These are phyloP conservation scores for Fusarium sarcochroum DNA, from an alignment of 2,329 filamentous ascomycete species.

Conservation along the genomic window DNA sequence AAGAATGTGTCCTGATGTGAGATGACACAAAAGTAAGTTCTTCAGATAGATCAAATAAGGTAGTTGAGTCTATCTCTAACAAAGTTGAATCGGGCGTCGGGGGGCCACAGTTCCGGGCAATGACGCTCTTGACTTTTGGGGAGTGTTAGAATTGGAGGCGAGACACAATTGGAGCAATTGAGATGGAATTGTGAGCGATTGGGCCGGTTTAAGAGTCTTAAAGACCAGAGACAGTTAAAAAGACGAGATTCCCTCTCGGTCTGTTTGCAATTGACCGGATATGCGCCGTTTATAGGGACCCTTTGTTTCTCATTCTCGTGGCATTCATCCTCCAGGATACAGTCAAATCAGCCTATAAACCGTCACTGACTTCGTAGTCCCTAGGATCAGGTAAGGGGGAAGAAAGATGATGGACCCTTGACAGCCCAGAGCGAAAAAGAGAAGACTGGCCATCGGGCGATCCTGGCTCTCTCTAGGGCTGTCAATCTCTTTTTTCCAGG, in stretches of 20 bases:
- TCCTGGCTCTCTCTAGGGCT: slow-evolving; percentile 25
- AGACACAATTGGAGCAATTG: slow-evolving; percentile 17
- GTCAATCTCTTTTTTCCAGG: slow-evolving; percentile 19
- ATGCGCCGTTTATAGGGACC: slow-evolving; percentile 36
- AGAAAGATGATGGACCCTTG: slow-evolving; percentile 23
- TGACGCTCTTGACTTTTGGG: slow-evolving; percentile 37
- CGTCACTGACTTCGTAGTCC: slow-evolving; percentile 29
- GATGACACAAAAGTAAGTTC: slow-evolving; percentile 17
- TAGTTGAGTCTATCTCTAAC: background rate
- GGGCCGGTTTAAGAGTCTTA: slow-evolving; percentile 11
- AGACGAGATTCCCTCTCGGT: slow-evolving; percentile 6
- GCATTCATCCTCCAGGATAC: slow-evolving; percentile 10
- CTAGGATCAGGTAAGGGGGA: slow-evolving; percentile 10
- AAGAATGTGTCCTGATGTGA: slow-evolving; percentile 5
- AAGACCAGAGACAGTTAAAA: slow-evolving; percentile 16
- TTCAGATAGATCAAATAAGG: background rate
- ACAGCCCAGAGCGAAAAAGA: slow-evolving; percentile 1
- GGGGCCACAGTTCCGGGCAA: slow-evolving; percentile 40
- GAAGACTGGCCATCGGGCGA: slow-evolving; percentile 8
- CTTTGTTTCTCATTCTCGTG: slow-evolving; percentile 21
- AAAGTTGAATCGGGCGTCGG: slow-evolving; percentile 24
- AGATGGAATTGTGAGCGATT: slow-evolving; percentile 19
- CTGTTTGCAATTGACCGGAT: slow-evolving; percentile 34
- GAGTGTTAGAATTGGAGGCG: background rate
- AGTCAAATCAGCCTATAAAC: slow-evolving; percentile 39